Evolutionary conservation across 139 green algal species (phyloP), one percentile per base, ranked within the genome.

Genomic region (Deuterostichococcus epilithicus): DNA sequence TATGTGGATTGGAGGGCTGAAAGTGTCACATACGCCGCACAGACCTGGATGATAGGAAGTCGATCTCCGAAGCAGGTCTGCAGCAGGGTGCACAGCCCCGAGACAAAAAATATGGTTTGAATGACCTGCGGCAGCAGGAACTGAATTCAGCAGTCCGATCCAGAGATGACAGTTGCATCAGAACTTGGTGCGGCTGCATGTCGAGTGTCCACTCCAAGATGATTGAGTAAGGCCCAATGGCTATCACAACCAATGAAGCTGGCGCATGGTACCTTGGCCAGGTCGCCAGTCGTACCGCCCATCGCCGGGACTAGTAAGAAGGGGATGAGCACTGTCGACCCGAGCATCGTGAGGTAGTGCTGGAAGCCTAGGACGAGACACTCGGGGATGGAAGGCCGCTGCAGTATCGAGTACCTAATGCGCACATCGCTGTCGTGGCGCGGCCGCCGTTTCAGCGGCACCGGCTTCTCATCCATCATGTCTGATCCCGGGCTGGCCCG

Each of bases 281-380:
- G 34, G 39, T 85, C 80, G 52, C 68, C 70, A 34, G 59, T 32
- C 0, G 38, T 78, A 37, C 87, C 87, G 2, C 87, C 85, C 87
- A 91, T 90, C 1, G 82, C 70, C 0, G 88, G 86, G 2, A 92
- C 85, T 1, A 89, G 74, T 1, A 91, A 75, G 25, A 83, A 76
- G 23, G 88, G 88, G 42, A 91, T 91, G 10, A 92, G 80, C 20
- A 92, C 85, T 0, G 88, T 90, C 0, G 74, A 78, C 3, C 88
- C 88, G 26, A 92, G 81, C 86, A 92, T 89, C 1, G 86, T 90
- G 1, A 92, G 81, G 79, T 88, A 92, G 44, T 88, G 82, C 81
- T 91, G 78, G 38, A 85, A 87, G 22, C 81, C 86, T 0, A 91
- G 80, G 0, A 87, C 25, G 20, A 88, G 23, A 30, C 77, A 83